Conservation (phyloP, 2,329 filamentous ascomycete species). For the Trichoderma afroharzianum region DNA sequence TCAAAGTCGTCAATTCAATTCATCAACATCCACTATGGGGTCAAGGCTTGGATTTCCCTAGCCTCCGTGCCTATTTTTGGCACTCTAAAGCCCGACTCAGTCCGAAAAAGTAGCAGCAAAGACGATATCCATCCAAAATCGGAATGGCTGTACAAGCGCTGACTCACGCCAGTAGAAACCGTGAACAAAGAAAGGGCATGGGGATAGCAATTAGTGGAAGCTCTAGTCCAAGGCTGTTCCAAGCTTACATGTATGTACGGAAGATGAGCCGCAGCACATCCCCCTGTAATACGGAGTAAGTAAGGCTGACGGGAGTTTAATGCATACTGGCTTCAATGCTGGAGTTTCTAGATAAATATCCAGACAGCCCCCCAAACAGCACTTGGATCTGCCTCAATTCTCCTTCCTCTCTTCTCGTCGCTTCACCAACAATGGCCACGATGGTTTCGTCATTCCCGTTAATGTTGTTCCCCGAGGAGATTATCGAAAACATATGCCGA, state of each 20-base stretch:
- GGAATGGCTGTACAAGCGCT: background rate
- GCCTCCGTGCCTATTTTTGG: background rate
- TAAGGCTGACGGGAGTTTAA: background rate
- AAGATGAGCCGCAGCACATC: background rate
- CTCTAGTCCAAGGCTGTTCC: background rate
- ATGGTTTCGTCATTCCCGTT: background rate
- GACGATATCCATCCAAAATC: background rate
- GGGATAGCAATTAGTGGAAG: background rate
- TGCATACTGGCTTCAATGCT: background rate
- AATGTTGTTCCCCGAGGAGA: background rate
- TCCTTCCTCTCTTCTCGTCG: background rate
- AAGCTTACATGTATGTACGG: background rate
- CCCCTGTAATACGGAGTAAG: background rate
- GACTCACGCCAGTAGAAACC: background rate
- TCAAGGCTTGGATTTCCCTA: background rate
- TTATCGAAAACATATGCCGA: background rate
- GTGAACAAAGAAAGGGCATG: background rate
- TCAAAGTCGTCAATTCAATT: background rate
- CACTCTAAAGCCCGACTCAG: background rate
- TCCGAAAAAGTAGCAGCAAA: background rate
- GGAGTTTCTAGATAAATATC: background rate
- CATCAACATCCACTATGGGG: background rate
- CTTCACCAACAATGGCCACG: background rate
- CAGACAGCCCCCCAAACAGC: background rate
- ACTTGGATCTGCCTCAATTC: background rate